Evolutionary conservation across 371 early-diverging fungal species (phyloP).

Genomic region (Coemansia sp.): DNA sequence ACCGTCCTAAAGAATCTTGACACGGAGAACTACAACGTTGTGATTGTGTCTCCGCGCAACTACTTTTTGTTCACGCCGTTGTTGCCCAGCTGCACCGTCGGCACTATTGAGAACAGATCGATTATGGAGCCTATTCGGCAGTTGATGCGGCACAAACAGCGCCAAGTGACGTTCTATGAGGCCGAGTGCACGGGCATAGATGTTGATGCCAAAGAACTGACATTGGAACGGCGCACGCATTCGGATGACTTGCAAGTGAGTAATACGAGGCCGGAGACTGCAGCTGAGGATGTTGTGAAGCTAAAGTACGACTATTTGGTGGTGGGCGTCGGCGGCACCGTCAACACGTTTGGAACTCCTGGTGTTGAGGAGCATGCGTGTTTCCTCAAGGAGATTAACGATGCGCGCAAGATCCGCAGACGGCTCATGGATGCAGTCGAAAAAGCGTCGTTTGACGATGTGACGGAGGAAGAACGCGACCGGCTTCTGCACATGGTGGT

Average conservation of each 20-base stretch:
- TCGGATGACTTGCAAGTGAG: slow-evolving; percentile 55
- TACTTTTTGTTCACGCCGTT: slow-evolving; percentile 94
- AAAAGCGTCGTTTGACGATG: slow-evolving; percentile 81
- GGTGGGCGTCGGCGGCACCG: slow-evolving; percentile 84
- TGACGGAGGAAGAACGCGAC: slow-evolving; percentile 70
- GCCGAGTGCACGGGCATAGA: slow-evolving; percentile 85
- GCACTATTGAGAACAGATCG: slow-evolving; percentile 82
- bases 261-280: slow-evolving; percentile 52
- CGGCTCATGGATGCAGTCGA: slow-evolving; percentile 87
- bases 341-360: slow-evolving; percentile 85
- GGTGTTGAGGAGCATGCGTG: slow-evolving; percentile 85
- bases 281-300: slow-evolving; percentile 30
- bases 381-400: slow-evolving; percentile 86
- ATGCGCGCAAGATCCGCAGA: slow-evolving; percentile 86
- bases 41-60: slow-evolving; percentile 85
- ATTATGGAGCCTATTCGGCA: slow-evolving; percentile 86
- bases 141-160: slow-evolving; percentile 79
- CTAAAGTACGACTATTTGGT: slow-evolving; percentile 87
- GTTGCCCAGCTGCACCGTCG: slow-evolving; percentile 81
- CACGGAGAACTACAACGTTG: slow-evolving; percentile 75
- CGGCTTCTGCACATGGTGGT: slow-evolving; percentile 92
- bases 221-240: slow-evolving; percentile 72
- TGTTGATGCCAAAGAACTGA: slow-evolving; percentile 68
- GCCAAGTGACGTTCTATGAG: slow-evolving; percentile 80
- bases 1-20: slow-evolving; percentile 77